These are phyloP conservation scores for Hypomyces rosellus DNA, from an alignment of 2,329 filamentous ascomycete species.

Conservation along the genomic window DNA sequence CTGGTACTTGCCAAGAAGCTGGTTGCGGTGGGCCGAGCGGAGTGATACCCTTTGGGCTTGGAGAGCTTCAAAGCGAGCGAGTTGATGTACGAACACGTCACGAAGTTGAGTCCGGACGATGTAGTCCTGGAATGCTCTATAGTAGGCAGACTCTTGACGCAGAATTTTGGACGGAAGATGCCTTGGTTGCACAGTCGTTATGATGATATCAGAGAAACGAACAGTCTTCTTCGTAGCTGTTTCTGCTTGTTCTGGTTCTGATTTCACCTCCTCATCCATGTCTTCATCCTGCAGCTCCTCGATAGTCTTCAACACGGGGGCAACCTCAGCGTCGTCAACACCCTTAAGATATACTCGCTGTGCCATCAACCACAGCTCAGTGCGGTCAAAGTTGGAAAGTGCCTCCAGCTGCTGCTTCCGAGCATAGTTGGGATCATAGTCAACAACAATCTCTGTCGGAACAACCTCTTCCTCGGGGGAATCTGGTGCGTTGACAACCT, in stretches of 20 bases:
- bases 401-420: constrained; percentile 65
- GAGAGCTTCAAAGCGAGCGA: constrained; percentile 79
- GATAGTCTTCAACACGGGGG: constrained; percentile 31
- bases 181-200: constrained; percentile 40
- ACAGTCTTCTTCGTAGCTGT: constrained; percentile 62
- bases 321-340: constrained; percentile 44
- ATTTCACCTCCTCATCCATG: constrained; percentile 20
- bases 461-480: constrained; percentile 49
- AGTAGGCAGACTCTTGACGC: constrained; percentile 71
- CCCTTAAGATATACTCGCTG: constrained; percentile 72
- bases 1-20: constrained; percentile 80
- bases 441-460: constrained; percentile 58
- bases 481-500: constrained; percentile 26
- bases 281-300: constrained; percentile 19
- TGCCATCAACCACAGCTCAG: constrained; percentile 76
- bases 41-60: constrained; percentile 76
- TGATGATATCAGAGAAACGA: constrained; percentile 58
- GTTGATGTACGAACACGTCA: constrained; percentile 80
- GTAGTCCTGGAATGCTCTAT: constrained; percentile 76
- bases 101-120: constrained; percentile 56
- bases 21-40: constrained; percentile 65
- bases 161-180: constrained; percentile 46
- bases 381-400: constrained; percentile 73
- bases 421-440: constrained; percentile 71
- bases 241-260: constrained; percentile 20